Base-by-base conservation (phyloP, 2,329 filamentous ascomycete species). In the Raffaelea ambrosiae region DNA sequence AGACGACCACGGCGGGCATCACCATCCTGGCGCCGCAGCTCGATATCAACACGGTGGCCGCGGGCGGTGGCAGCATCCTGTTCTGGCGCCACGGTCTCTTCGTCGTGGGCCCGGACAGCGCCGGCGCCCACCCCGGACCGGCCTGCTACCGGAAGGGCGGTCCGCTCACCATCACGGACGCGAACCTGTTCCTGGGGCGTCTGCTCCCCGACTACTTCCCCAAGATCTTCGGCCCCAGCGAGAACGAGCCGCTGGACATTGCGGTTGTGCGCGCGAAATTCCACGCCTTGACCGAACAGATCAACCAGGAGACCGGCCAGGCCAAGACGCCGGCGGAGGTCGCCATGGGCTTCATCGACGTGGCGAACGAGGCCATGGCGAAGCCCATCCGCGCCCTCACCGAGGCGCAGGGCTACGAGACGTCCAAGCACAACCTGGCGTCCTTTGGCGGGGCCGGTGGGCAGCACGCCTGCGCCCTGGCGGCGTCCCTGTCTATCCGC, bases 31-130 rank as follows among this genome's bases (percentile, higher is more conserved):
- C 86, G 1, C 90, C 90, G 0, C 89, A 95, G 59, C 75, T 95
- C 0, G 89, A 95, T 59, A 95, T 95, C 67, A 95, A 95, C 64
- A 96, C 90, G 0, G 90, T 96, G 1, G 90, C 90, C 7, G 90
- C 90, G 3, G 90, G 90, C 42, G 90, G 90, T 53, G 88, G 88
- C 7, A 91, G 86, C 1, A 74, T 84, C 23, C 72, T 96, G 3
- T 93, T 94, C 65, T 95, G 88, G 76, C 81, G 79, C 53, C 95
- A 95, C 54, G 89, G 90, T 1, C 71, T 96, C 0, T 95, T 96
- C 54, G 85, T 90, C 0, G 89, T 95, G 3, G 90, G 90, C 0
- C 90, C 90, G 1, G 88, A 95, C 60, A 93, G 86, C 7, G 90
- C 89, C 1, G 84, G 87, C 26, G 89, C 90, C 3, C 88, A 95